Conservation (phyloP, 2,329 filamentous ascomycete genomes). For the Colletotrichum graminicola region DNA sequence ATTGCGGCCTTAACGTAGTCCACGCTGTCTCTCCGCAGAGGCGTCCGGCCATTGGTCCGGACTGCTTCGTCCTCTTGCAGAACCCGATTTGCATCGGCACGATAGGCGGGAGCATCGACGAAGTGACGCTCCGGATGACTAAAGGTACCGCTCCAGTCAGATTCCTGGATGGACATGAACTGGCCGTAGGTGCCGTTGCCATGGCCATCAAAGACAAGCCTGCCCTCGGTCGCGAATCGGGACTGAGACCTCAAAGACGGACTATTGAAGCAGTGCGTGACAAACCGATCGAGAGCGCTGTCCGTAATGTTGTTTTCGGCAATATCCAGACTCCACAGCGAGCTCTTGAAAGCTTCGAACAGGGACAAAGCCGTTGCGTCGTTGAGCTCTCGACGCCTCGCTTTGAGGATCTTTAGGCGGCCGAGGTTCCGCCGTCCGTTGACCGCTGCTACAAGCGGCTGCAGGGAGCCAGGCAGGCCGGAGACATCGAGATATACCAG, state of each 20-base stretch:
- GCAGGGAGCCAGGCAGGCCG: constrained; percentile 59
- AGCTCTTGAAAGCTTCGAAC: constrained; percentile 51
- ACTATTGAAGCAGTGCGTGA: constrained; percentile 50
- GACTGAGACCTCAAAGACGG: constrained; percentile 51
- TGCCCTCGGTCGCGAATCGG: constrained; percentile 61
- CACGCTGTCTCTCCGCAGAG: constrained; percentile 50
- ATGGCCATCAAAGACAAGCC: constrained; percentile 47
- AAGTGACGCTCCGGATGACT: constrained; percentile 61
- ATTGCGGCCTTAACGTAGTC: constrained; percentile 48
- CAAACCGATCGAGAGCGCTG: constrained; percentile 51
- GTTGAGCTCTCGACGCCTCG: constrained; percentile 60
- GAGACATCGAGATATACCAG: constrained; percentile 68
- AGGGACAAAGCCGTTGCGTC: constrained; percentile 52
- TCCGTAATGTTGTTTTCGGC: constrained; percentile 66
- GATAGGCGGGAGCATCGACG: constrained; percentile 61
- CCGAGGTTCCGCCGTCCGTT: constrained; percentile 54
- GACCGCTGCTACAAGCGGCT: constrained; percentile 50
- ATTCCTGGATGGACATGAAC: constrained; percentile 62
- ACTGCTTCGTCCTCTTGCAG: constrained; percentile 46
- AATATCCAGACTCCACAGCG: constrained; percentile 70
- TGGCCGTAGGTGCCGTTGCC: constrained; percentile 54
- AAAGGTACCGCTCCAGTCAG: constrained; percentile 58
- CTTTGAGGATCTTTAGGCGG: constrained; percentile 65
- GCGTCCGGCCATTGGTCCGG: constrained; percentile 49
- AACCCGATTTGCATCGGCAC: constrained; percentile 46